These are phyloP conservation scores for Eucalyptus marginata DNA, from an alignment of 345 rosid species.

Conservation along the genomic window DNA sequence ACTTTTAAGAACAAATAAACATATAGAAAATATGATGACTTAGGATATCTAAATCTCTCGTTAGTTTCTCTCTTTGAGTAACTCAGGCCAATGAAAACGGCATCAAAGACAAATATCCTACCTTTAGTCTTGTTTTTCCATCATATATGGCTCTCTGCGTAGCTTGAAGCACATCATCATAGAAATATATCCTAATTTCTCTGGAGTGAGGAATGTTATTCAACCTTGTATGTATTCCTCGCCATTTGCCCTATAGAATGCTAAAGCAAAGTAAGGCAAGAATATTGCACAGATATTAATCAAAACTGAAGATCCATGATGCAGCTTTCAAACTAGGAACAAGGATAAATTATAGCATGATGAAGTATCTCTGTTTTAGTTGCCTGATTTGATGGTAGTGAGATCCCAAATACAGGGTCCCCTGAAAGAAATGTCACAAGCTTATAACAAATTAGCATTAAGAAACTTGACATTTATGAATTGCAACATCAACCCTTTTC, in stretches of 20 bases:
- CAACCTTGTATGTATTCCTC: slow-evolving; percentile 79
- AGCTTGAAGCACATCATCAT: slow-evolving; percentile 65
- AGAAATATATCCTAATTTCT: slow-evolving; percentile 78
- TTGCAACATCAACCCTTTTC: neutral
- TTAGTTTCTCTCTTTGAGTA: neutral
- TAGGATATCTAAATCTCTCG: neutral
- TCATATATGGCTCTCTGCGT: slow-evolving; percentile 54
- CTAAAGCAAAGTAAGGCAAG: slow-evolving; percentile 16
- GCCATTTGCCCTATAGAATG: slow-evolving; percentile 59
- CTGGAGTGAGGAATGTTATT: slow-evolving; percentile 87
- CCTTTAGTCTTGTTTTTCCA: slow-evolving; percentile 71
- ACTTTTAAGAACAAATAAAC: neutral
- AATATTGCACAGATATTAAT: neutral
- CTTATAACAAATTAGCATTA: too few species aligned
- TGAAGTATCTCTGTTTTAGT: too few species aligned
- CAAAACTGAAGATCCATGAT: neutral
- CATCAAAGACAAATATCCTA: neutral
- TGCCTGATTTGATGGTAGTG: too few species aligned
- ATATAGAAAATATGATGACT: neutral
- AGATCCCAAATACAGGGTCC: too few species aligned
- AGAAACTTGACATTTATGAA: neutral
- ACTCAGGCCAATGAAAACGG: neutral
- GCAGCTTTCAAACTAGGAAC: neutral
- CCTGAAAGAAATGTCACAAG: too few species aligned
- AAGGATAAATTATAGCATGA: too few species aligned